Percentiles rank a stretch among this genome's conserved stretches.
phyloP scores from a whole-genome alignment of 2,329 filamentous ascomycete genomes.

The Penicillium sp. region DNA sequence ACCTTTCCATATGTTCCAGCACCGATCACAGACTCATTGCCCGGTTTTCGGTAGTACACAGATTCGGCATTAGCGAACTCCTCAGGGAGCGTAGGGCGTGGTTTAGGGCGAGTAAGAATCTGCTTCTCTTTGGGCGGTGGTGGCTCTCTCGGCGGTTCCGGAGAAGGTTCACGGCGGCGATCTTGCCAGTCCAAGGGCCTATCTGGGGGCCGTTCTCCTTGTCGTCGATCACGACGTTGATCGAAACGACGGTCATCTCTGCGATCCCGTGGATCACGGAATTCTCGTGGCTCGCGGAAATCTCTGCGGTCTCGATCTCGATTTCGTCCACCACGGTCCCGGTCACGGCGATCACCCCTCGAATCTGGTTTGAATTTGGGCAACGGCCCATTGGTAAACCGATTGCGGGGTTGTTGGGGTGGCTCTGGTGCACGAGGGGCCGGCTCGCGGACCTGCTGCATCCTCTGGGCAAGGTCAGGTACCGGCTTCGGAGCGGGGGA shows the following conservation, averaged over 20 bases:
- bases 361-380: conserved; percentile 44
- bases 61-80: conserved; percentile 80
- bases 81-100: conserved; percentile 66
- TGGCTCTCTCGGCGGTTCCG: conserved; percentile 36
- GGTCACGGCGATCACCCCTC: conserved; percentile 45
- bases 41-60: conserved; percentile 90
- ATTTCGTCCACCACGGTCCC: conserved; percentile 42
- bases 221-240: conserved; percentile 40
- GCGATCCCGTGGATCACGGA: conserved; percentile 34
- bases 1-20: conserved; percentile 96
- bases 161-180: conserved; percentile 51
- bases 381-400: conserved; percentile 37
- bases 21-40: conserved; percentile 95
- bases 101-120: conserved; percentile 68
- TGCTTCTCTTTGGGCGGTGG: conserved; percentile 65
- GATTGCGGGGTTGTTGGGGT: conserved; percentile 40
- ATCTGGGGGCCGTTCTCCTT: conserved; percentile 27
- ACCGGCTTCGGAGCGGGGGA: conserved; percentile 54
- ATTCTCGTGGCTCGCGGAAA: conserved; percentile 31
- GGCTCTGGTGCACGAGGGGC: conserved; percentile 34
- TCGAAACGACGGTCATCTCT: conserved; percentile 45
- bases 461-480: conserved; percentile 49
- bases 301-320: conserved; percentile 40
- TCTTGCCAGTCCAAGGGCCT: conserved; percentile 40
- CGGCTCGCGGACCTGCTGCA: conserved; percentile 47